Evolutionary conservation across 371 early-diverging fungal species (phyloP).

Genomic region (Dichotomocladium elegans): DNA sequence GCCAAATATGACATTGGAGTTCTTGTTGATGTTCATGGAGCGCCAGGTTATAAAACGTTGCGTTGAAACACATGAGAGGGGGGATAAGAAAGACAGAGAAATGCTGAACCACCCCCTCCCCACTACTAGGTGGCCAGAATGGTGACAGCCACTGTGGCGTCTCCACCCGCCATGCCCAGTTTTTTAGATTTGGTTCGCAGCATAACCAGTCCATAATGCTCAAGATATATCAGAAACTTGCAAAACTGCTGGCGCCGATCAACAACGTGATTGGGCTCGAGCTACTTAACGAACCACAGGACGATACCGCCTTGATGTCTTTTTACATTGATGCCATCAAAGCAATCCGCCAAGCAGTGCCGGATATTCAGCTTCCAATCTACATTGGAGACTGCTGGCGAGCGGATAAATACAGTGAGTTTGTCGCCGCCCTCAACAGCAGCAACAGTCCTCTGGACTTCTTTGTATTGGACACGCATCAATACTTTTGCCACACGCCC

Average conservation of each 20-base stretch:
- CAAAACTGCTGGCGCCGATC: slow-evolving; percentile 15
- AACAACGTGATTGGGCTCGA: slow-evolving; percentile 29
- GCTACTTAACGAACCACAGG: slow-evolving; percentile 24
- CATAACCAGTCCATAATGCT: slow-evolving; percentile 8
- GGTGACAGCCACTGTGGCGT: slow-evolving; percentile 21
- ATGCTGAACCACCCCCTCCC: neutral
- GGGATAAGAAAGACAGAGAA: too few relatives aligned
- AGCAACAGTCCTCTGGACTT: slow-evolving; percentile 12
- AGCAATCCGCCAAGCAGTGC: slow-evolving; percentile 9
- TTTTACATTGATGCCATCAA: slow-evolving; percentile 16
- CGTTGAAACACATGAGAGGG: neutral
- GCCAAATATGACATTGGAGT: slow-evolving; percentile 55
- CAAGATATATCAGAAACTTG: slow-evolving; percentile 11
- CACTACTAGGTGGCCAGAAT: slow-evolving; percentile 24
- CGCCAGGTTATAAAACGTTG: slow-evolving; percentile 41
- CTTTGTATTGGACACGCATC: slow-evolving; percentile 26
- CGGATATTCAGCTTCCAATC: slow-evolving; percentile 13
- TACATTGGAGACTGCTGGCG: slow-evolving; percentile 28
- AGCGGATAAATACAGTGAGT: slow-evolving; percentile 16
- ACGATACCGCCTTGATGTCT: slow-evolving; percentile 7
- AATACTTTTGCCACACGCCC: slow-evolving; percentile 25
- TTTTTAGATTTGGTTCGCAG: slow-evolving; percentile 12
- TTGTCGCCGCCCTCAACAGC: slow-evolving; percentile 5
- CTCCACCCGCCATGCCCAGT: slow-evolving; percentile 11
- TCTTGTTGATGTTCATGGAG: slow-evolving; percentile 66